Percentiles rank a stretch among this genome's conserved stretches.
These are phyloP conservation scores for Entamoeba histolytica DNA, from an alignment of 208 protist species.

Conservation along the genomic window DNA sequence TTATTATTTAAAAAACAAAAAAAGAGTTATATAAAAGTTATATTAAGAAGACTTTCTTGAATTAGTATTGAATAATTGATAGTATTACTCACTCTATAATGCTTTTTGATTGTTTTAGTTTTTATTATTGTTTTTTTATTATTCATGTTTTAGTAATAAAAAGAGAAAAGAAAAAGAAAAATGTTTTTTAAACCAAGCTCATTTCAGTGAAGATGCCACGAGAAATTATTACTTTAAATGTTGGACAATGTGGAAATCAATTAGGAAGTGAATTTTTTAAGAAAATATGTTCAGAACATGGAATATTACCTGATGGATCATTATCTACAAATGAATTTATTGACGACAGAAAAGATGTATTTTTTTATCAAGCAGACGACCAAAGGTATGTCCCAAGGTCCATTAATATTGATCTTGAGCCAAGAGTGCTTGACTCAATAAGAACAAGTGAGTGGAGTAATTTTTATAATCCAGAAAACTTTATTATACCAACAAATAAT, in stretches of 20 bases:
- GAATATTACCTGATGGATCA: conserved; percentile 53
- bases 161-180: too few relatives aligned
- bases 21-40: too few relatives aligned
- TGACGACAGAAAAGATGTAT: conserved; percentile 95
- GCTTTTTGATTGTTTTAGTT: too few relatives aligned
- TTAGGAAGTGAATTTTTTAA: conserved; percentile 95
- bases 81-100: too few relatives aligned
- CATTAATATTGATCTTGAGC: conserved; percentile 92
- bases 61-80: too few relatives aligned
- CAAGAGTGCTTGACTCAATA: conserved; percentile 76
- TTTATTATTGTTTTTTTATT: too few relatives aligned
- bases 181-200: too few relatives aligned
- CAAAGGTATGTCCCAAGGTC: conserved; percentile 96
- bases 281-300: conserved; percentile 87
- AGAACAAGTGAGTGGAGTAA: conserved; percentile 58
- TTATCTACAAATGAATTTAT: neutral
- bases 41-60: too few relatives aligned
- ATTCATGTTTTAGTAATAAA: too few relatives aligned
- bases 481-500: conserved; percentile 67
- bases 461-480: conserved; percentile 96
- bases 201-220: neutral
- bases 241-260: conserved; percentile 63
- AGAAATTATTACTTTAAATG: conserved; percentile 94
- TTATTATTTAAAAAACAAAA: too few relatives aligned
- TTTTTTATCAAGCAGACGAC: conserved; percentile 99